Percentiles rank a stretch among this genome's conserved stretches.
Conservation (phyloP, 352 stramenopile species). For the Globisporangium polare region DNA sequence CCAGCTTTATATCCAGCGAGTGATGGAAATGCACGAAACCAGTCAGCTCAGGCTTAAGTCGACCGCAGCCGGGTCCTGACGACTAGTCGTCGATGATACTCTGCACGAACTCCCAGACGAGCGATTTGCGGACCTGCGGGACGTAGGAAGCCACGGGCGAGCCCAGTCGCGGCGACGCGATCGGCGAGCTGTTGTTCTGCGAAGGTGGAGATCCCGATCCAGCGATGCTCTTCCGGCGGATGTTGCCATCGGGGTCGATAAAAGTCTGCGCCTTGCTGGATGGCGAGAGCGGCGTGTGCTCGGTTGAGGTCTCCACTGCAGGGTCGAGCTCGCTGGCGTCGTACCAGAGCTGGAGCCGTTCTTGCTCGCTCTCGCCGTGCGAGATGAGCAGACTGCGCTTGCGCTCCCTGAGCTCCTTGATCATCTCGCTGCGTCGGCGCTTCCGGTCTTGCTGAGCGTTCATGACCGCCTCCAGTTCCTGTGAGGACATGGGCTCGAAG, state of each 20-base stretch:
- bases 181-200: not conserved
- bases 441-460: conserved; percentile 12
- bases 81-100: conserved; percentile 22
- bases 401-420: conserved; percentile 16
- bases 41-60: not conserved
- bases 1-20: conserved; percentile 9
- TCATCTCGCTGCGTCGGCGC: conserved; percentile 21
- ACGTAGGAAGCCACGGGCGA: not conserved
- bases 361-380: conserved; percentile 17
- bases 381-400: conserved; percentile 24
- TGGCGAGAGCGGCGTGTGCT: conserved; percentile 21
- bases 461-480: conserved; percentile 1
- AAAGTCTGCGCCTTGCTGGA: conserved; percentile 25
- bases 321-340: conserved; percentile 25
- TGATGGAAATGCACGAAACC: not conserved
- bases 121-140: conserved; percentile 13
- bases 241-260: conserved; percentile 33
- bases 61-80: no score
- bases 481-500: not conserved
- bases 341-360: conserved; percentile 31
- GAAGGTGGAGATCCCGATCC: not conserved
- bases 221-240: conserved; percentile 22
- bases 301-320: conserved; percentile 23
- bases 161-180: not conserved
- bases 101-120: conserved; percentile 31